phyloP scores from a whole-genome alignment of 2,329 filamentous ascomycete genomes.

The Aulographum hederae region DNA sequence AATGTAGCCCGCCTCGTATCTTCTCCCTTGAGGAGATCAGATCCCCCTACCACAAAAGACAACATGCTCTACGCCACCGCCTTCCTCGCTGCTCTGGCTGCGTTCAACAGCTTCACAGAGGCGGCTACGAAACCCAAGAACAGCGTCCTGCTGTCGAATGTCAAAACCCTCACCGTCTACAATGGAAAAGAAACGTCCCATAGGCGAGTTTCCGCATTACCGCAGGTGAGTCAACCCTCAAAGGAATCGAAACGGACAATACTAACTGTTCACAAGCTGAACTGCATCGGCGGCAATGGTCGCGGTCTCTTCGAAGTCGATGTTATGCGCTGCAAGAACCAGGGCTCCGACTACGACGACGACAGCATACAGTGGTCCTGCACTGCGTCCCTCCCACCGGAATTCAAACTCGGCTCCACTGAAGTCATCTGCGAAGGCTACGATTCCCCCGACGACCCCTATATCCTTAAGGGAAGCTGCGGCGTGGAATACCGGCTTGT shows the following conservation, averaged over 20 bases:
- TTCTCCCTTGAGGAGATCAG: no score
- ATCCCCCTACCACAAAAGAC: no score
- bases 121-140: conserved; percentile 14
- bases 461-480: conserved; percentile 81
- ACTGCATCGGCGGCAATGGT: conserved; percentile 49
- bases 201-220: conserved; percentile 58
- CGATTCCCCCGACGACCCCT: conserved; percentile 53
- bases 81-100: conserved; percentile 10
- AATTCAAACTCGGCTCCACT: conserved; percentile 62
- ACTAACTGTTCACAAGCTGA: conserved; percentile 33
- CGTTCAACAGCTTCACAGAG: conserved; percentile 2
- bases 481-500: conserved; percentile 75
- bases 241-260: not conserved
- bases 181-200: conserved; percentile 49
- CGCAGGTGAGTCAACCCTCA: conserved; percentile 22
- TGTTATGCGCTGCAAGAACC: conserved; percentile 69
- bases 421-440: conserved; percentile 93
- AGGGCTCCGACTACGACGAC: conserved; percentile 57
- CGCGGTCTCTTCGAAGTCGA: conserved; percentile 53
- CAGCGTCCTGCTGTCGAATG: conserved; percentile 43
- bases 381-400: conserved; percentile 40
- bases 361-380: conserved; percentile 90
- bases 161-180: conserved; percentile 64
- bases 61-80: no score
- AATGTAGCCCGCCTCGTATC: no score